Base-by-base conservation (phyloP, 2,329 filamentous ascomycete genomes). In the Sclerotinia minor region DNA sequence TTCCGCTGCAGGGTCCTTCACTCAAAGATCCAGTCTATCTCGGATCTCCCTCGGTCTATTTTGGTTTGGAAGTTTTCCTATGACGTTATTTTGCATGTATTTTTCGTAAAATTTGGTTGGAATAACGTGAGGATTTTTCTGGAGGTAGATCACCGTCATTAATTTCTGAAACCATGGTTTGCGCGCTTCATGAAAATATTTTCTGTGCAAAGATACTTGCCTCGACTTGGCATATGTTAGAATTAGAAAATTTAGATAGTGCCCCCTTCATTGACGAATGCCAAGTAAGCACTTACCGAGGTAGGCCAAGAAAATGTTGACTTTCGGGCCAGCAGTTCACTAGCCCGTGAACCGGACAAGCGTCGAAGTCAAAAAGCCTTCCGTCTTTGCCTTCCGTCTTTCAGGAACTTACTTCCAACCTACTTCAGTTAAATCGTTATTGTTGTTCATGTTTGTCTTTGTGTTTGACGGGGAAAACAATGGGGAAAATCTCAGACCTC, bases 1-100 rank as follows among this genome's bases (percentile, higher is more conserved):
- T 67, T 49, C 65, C 65, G 65, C 57, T 63, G 65, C 65, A 67
- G 57, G 65, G 65, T 38, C 64, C 52, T 61, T 63, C 13, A 41
- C 38, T 11, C 61, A 44, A 35, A 44, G 55, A 52, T 67, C 35
- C 65, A 26, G 53, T 67, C 65, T 61, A 24, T 53, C 38, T 63
- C 49, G 57, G 57, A 67, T 63, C 38, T 67, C 49, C 57, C 47
- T 67, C 65, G 65, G 65, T 67, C 47, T 53, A 63, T 63, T 49
- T 67, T 67, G 49, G 57, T 38, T 2, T 54, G 17, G 21, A 9
- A 47, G n/a, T 19, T 47, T 15, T 19, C 41, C 15, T 19, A 54
- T 63, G 57, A 67, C 65, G 65, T 67, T 67, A 47, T 53, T 17
- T 32, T 67, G 65, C 55, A 35, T 67, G 21, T 45, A 11, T 41